These are phyloP conservation scores for Tylopilus balloui DNA, from an alignment of 768 basidiomycete species.

Conservation along the genomic window DNA sequence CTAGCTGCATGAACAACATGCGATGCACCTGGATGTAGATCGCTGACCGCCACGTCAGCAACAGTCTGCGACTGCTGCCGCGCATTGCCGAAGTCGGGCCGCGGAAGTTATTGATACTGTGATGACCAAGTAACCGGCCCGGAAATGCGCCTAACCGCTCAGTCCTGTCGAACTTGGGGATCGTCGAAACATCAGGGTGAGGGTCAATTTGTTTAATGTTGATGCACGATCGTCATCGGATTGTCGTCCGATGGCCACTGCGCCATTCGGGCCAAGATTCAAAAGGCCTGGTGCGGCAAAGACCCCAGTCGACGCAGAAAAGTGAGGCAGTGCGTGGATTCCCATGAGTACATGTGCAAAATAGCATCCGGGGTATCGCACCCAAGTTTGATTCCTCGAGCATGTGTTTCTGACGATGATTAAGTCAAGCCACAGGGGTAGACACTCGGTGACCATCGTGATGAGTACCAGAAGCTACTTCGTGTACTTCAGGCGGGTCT, in stretches of 20 bases:
- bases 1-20: background rate
- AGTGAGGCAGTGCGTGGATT: background rate
- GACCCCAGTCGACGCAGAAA: background rate
- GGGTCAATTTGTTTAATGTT: background rate
- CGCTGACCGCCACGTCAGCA: background rate
- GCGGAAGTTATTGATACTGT: background rate
- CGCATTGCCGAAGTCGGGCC: background rate
- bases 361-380: background rate
- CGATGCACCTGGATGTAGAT: background rate
- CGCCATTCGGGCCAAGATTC: background rate
- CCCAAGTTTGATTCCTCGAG: background rate
- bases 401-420: background rate
- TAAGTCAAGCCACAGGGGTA: constrained; percentile 8
- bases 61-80: background rate
- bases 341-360: background rate
- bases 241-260: background rate
- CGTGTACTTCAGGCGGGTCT: background rate
- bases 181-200: background rate
- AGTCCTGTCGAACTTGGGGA: background rate
- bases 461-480: background rate
- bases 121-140: background rate
- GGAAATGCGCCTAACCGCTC: background rate
- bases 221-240: background rate
- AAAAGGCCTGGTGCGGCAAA: background rate
- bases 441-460: background rate